Evolutionary conservation across 331 rosid genomes (phyloP), one percentile per base, ranked within the genome.

Genomic region (Acacia pycnantha): DNA sequence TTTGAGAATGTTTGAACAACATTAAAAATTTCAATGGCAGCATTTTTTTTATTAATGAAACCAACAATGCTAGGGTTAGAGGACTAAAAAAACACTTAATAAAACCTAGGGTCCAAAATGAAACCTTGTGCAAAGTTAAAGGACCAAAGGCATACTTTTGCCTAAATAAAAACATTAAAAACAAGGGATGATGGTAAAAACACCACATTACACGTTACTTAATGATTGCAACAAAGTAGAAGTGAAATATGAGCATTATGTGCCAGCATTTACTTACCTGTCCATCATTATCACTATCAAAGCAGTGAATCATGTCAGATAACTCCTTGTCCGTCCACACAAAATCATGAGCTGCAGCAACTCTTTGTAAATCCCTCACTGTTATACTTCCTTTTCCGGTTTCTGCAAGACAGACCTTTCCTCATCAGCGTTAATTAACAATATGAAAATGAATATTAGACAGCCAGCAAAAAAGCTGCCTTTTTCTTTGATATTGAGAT

Each of bases 261-360:
- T 31, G 74, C 62, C 15, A 35, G n/a, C 41, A 67, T 74, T 18
- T 18, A 84, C 88, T 54, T 35, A 95, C 98, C 97, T 85, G 90
- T 59, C 90, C 92, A 82, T 95, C 97, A 43, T 91, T 87, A 84
- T 93, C 94, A 77, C 87, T 81, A 83, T 95, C 99, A 33, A 95
- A 95, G 87, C 73, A 91, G 79, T 65, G 88, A 77, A 95, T 88
- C 99, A 95, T 95, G 82, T 90, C 89, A 71, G 70, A 74, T 82
- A 93, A 79, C 78, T 93, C 99, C 80, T 85, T 76, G 82, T 88
- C 89, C 12, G 92, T 86, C 98, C 98, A 95, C n/a, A 64, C 33
- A 88, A 93, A 95, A 86, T 95, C 97, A 85, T 93, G 97, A 78
- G 88, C 88, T 24, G 56, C 77, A 21, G 97, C 97, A 24, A 88